Evolutionary conservation across 1,139 yeast species (phyloP).

Genomic region (Maudiozyma humilis): DNA sequence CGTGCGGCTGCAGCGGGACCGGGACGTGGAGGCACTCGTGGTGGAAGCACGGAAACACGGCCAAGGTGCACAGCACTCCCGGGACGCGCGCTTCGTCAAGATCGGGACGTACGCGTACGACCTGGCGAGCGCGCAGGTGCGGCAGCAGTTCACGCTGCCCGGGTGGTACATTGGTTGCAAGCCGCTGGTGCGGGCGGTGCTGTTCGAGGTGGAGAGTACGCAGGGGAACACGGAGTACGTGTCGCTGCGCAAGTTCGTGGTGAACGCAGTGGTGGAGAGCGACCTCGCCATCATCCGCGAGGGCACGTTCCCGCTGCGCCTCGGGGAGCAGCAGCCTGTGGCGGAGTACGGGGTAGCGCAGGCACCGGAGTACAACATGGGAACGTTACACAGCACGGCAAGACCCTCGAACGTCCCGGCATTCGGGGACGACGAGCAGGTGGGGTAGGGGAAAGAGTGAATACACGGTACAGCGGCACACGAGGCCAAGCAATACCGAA

Average conservation of each 20-base stretch:
- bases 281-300: constrained; percentile 27
- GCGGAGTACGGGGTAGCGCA: no score
- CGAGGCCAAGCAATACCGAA: no score
- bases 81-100: constrained; percentile 21
- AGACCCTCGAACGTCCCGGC: constrained; percentile 18
- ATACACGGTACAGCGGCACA: no score
- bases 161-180: constrained; percentile 25
- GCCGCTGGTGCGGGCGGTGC: constrained; percentile 28
- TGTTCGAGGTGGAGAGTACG: constrained; percentile 28
- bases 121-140: constrained; percentile 19
- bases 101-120: constrained; percentile 27
- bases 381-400: no score
- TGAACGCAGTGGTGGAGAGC: constrained; percentile 33
- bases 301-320: constrained; percentile 13
- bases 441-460: constrained; percentile 1
- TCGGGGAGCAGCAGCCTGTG: constrained; percentile 7
- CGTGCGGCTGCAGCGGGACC: constrained; percentile 20
- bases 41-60: constrained; percentile 13
- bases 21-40: constrained; percentile 8
- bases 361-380: no score
- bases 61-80: constrained; percentile 15
- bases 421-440: constrained; percentile 29
- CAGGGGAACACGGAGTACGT: constrained; percentile 33
- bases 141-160: constrained; percentile 30
- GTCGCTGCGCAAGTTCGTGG: constrained; percentile 30